Evolutionary conservation across 768 basidiomycete species (phyloP), one percentile per base, ranked within the genome.

Genomic region (Lenzites betulinus): DNA sequence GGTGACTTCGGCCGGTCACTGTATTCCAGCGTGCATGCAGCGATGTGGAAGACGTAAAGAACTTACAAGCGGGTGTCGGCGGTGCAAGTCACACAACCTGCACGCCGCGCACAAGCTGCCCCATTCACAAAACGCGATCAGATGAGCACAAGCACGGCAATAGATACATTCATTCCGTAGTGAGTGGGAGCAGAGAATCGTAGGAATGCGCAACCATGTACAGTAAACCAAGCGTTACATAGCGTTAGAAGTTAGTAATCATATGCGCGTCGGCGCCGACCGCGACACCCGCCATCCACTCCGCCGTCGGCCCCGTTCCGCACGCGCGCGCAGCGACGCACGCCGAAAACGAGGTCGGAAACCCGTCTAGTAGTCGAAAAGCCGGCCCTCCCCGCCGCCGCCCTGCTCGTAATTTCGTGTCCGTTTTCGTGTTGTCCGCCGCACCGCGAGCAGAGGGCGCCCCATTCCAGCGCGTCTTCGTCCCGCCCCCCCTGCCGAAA

Each of bases 81-180:
- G n/a, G 35, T 36, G 35, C 35, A 36, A 7, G n/a, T n/a, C n/a
- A n/a, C n/a, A n/a, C n/a, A n/a, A n/a, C n/a, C n/a, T n/a, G n/a
- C n/a, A n/a, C n/a, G n/a, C n/a, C n/a, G n/a, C n/a, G n/a, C n/a
- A n/a, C n/a, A n/a, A n/a, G n/a, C n/a, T n/a, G n/a, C n/a, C n/a
- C n/a, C n/a, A n/a, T n/a, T n/a, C n/a, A n/a, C n/a, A n/a, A n/a
- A n/a, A n/a, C n/a, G n/a, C n/a, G n/a, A n/a, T n/a, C n/a, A n/a
- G n/a, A n/a, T n/a, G 6, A 33, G 30, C 30, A 33, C 30, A 33
- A 33, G 4, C 30, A 11, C 30, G 30, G 18, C 50, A 18, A 12
- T 36, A 25, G 12, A 25, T 55, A 38, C 54, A 55, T 55, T 38
- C 44, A 41, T 56, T 35, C 47, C 55, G 46, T 55, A 55, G 46